Base-by-base conservation (phyloP, 1,284 basidiomycete genomes). In the Mixia osmundae region DNA sequence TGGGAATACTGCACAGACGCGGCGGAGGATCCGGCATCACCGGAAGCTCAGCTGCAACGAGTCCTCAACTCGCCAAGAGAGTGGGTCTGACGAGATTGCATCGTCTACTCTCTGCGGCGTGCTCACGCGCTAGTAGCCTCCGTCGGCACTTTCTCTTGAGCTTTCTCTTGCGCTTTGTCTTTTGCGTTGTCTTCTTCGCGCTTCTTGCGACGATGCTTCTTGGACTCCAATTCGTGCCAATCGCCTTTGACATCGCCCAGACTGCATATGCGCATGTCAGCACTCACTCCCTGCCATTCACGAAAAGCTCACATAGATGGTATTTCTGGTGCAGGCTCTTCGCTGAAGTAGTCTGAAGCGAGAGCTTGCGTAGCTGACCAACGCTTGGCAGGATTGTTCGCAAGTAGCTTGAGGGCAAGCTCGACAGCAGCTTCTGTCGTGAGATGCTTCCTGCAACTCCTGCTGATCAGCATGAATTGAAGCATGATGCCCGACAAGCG, bases 201-300 rank as follows among this genome's bases (percentile, higher is more conserved):
- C 14, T 42, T 44, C 22, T 39, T 43, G 21, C 25, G 74, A 24
- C 75, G 68, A 57, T 79, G 77, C 38, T 72, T 63, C 57, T 85
- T 85, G 22, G 76, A 74, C 54, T 89, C 83, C 42, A 79, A 64
- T 54, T 91, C 83, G 54, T 91, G 83, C 82, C 83, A 91, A 54
- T 91, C 85, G 27, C 85, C 83, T 55, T 78, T 70, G 24, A 78
- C 58, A n/a, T 64, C 68, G 9, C 68, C 64, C 42, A 78, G 58
- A 29, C 78, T 80, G 48, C 15, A 37, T 10, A 46, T 12, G 3
- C 44, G 42, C n/a, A 33, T 27, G 31, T 53, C 35, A 56, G 46
- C 33, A 37, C 18, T 12, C 30, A 39, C 38, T 23, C 27, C 10
- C 14, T 33, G 11, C 4, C 22, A 25, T 40, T 9, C 16, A 18